Evolutionary conservation across 2,329 filamentous ascomycete genomes (phyloP).

Genomic region (Diaporthe citriasiana): DNA sequence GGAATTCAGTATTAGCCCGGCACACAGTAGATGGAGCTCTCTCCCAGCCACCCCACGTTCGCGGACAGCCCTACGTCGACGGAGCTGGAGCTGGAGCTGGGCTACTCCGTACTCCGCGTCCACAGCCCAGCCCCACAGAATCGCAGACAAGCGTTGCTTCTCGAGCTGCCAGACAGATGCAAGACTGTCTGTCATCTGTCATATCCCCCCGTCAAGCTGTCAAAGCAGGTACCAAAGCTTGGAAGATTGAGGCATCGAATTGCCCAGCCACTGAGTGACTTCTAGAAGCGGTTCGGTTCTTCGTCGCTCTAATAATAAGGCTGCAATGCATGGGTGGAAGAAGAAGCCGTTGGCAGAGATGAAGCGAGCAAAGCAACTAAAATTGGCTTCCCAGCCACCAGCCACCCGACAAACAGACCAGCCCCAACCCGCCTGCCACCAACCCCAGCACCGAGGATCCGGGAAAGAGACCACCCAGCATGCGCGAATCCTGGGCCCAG

Average conservation of each 20-base stretch:
- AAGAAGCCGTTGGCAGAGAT: neutral
- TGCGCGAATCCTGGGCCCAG: conserved; percentile 7
- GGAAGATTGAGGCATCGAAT: neutral
- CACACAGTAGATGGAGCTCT: neutral
- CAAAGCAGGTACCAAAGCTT: conserved; percentile 24
- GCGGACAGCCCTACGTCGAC: neutral
- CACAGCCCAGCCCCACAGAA: neutral
- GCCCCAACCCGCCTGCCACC: neutral
- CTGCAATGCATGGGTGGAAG: neutral
- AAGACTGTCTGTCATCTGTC: neutral
- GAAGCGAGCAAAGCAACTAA: conserved; percentile 12
- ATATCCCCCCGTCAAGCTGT: neutral
- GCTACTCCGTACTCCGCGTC: neutral
- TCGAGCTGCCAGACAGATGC: neutral
- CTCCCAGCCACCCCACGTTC: conserved; percentile 14
- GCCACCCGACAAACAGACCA: neutral
- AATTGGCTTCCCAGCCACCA: conserved; percentile 32
- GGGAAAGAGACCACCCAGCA: conserved; percentile 1
- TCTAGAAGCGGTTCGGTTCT: neutral
- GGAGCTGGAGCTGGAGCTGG: neutral
- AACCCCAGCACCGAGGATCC: conserved; percentile 27
- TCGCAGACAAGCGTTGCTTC: neutral
- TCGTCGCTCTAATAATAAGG: neutral
- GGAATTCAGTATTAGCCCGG: neutral
- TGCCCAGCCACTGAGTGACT: neutral